Percentiles rank a stretch among this genome's conserved stretches.
phyloP scores from a whole-genome alignment of 208 protist species.

The Leishmania guyanensis region DNA sequence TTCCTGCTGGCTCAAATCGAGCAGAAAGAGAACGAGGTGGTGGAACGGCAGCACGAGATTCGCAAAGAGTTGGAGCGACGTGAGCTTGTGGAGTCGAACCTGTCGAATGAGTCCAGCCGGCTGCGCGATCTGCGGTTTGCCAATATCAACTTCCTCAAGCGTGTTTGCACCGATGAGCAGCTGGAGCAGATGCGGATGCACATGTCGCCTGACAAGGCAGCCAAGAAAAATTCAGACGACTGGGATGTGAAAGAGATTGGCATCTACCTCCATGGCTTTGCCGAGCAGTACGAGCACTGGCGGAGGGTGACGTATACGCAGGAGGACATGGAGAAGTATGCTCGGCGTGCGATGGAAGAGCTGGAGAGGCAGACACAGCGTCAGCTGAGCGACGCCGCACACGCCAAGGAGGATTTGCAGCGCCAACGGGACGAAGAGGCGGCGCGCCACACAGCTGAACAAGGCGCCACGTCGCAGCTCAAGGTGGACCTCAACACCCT shows the following conservation, averaged over 20 bases:
- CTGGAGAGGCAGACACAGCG: slow-evolving; percentile 73
- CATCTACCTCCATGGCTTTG: slow-evolving; percentile 79
- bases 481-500: slow-evolving; percentile 78
- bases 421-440: slow-evolving; percentile 77
- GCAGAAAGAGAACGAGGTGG: slow-evolving; percentile 60
- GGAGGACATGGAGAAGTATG: slow-evolving; percentile 90
- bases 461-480: slow-evolving; percentile 72
- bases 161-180: slow-evolving; percentile 80
- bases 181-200: slow-evolving; percentile 54
- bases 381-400: slow-evolving; percentile 69
- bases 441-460: slow-evolving; percentile 62
- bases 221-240: slow-evolving; percentile 61
- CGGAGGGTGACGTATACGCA: slow-evolving; percentile 79
- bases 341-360: slow-evolving; percentile 57
- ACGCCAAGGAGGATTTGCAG: slow-evolving; percentile 64
- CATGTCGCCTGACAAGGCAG: slow-evolving; percentile 72
- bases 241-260: slow-evolving; percentile 91
- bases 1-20: slow-evolving; percentile 74
- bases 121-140: slow-evolving; percentile 69
- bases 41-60: slow-evolving; percentile 67
- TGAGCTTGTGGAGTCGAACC: slow-evolving; percentile 70
- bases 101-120: slow-evolving; percentile 62
- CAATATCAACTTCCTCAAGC: slow-evolving; percentile 88
- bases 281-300: slow-evolving; percentile 76
- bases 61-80: slow-evolving; percentile 57